Conservation (phyloP, 345 rosid species). For the Pistacia integerrima region DNA sequence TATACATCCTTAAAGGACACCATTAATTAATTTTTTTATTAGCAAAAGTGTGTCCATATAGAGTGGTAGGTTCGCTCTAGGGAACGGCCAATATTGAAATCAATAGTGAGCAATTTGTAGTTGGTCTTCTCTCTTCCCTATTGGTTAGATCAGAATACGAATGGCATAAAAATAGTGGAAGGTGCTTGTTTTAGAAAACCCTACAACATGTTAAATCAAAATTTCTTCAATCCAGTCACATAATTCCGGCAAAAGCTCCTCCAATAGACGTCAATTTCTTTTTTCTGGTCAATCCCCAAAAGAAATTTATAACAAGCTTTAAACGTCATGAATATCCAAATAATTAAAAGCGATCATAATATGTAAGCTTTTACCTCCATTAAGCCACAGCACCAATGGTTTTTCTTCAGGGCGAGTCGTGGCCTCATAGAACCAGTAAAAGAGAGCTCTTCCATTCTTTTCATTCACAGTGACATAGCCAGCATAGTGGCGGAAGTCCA, state of each 20-base stretch:
- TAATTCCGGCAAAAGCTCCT: too few species aligned
- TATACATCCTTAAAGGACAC: slow-evolving; percentile 12
- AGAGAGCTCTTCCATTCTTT: slow-evolving; percentile 66
- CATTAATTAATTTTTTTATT: slow-evolving; percentile 15
- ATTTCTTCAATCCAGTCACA: neutral
- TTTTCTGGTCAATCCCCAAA: too few species aligned
- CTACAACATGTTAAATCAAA: neutral
- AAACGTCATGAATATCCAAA: neutral
- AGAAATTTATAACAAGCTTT: too few species aligned
- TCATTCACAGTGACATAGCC: slow-evolving; percentile 76
- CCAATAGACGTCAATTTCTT: too few species aligned
- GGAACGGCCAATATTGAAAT: slow-evolving; percentile 20
- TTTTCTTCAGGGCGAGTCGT: slow-evolving; percentile 51
- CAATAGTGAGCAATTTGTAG: slow-evolving; percentile 14
- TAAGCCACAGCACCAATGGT: slow-evolving; percentile 91
- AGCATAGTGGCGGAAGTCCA: slow-evolving; percentile 65
- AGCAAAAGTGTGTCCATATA: slow-evolving; percentile 11
- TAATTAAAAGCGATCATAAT: neutral
- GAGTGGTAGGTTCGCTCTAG: slow-evolving; percentile 13
- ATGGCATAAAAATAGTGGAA: neutral
- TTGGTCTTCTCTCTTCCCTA: neutral
- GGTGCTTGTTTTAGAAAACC: neutral
- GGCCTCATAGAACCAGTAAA: slow-evolving; percentile 93
- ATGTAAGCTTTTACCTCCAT: slow-evolving; percentile 67
- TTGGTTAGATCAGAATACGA: neutral